Evolutionary conservation across 305 asterid species (phyloP), one percentile per base, ranked within the genome.

Genomic region (Striga hermonthica): DNA sequence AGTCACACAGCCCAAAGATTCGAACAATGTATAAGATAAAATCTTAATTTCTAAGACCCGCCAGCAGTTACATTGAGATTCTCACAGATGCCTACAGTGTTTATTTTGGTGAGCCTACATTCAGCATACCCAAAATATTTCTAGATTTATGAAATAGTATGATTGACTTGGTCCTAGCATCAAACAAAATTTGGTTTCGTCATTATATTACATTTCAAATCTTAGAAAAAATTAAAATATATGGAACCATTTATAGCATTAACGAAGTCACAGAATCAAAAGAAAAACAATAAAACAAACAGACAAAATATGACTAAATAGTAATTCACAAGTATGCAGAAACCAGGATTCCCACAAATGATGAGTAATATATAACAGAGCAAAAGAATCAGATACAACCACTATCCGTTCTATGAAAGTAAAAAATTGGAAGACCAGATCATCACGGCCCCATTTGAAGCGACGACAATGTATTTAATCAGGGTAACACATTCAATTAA

Each of bases 1-100:
- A 53, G 49, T 15, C 45, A 69, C 67, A 43, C 14, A 57, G 31
- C 10, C 53, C 44, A 1, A 52, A 15, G 53, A 4, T 44, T 35
- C 6, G 38, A 45, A 64, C 52, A 36, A 8, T 16, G 12, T 39
- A 52, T 41, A 64, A 36, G 59, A 28, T 28, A 22, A 53, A 49
- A 60, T 35, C 74, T 50, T 52, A 16, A 58, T 65, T 69, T 53
- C 37, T 22, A 63, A 15, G 43, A 43, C 41, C 72, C 10, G 8
- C 28, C 45, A 5, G 31, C 35, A 37, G 44, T 38, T 45, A 53
- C 60, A 58, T 40, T 4, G 40, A 40, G 11, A 13, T 16, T 13
- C n/a, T 6, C 22, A 12, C 31, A 22, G 1, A 22, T 22, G 31
- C 31, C 31, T 22, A 22, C 31, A 16, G 58, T 54, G 52, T 22